A percentile compares a stretch with the other conserved stretches of the same genome.
These are phyloP conservation scores for Ophiocordyceps sinensis DNA, from an alignment of 2,329 filamentous ascomycete genomes.

Conservation along the genomic window DNA sequence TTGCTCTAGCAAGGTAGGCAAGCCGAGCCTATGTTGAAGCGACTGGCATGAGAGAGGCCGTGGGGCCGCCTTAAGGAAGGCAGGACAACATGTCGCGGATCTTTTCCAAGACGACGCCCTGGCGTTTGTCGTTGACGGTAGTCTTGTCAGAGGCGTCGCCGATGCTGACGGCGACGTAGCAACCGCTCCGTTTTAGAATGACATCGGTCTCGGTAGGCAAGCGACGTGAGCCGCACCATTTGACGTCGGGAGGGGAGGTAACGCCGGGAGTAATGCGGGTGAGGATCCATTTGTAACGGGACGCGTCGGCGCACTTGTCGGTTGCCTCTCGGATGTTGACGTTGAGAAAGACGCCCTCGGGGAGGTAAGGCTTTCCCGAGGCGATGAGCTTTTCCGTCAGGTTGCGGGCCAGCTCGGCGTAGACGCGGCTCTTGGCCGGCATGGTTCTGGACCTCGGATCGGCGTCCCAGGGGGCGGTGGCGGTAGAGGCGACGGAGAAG, in stretches of 20 bases:
- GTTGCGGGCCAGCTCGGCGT: constrained; percentile 46
- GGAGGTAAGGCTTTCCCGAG: constrained; percentile 48
- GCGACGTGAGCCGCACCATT: constrained; percentile 37
- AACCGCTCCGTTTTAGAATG: constrained; percentile 29
- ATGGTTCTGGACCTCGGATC: constrained; percentile 3
- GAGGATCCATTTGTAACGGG: constrained; percentile 49
- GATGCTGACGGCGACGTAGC: constrained; percentile 49
- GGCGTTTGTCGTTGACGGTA: constrained; percentile 23
- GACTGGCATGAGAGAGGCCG: not conserved
- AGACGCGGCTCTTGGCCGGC: constrained; percentile 41
- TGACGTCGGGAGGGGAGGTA: constrained; percentile 37
- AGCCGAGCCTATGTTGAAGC: not conserved
- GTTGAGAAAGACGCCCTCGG: constrained; percentile 46
- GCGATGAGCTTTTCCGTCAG: constrained; percentile 40
- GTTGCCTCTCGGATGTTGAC: constrained; percentile 50
- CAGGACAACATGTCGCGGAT: constrained; percentile 6
- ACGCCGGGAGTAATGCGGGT: constrained; percentile 44
- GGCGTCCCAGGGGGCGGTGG: too few relatives aligned
- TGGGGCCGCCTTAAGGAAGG: not conserved
- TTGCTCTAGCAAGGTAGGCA: not conserved
- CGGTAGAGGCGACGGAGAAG: constrained; percentile 29
- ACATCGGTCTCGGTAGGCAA: constrained; percentile 47
- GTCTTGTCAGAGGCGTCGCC: constrained; percentile 46
- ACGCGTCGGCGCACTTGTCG: constrained; percentile 31
- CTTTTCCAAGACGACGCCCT: constrained; percentile 16